A percentile compares a stretch with the other conserved stretches of the same genome.
Evolutionary conservation across 2,329 filamentous ascomycete genomes (phyloP).

Genomic region (Verticillium nonalfalfae): DNA sequence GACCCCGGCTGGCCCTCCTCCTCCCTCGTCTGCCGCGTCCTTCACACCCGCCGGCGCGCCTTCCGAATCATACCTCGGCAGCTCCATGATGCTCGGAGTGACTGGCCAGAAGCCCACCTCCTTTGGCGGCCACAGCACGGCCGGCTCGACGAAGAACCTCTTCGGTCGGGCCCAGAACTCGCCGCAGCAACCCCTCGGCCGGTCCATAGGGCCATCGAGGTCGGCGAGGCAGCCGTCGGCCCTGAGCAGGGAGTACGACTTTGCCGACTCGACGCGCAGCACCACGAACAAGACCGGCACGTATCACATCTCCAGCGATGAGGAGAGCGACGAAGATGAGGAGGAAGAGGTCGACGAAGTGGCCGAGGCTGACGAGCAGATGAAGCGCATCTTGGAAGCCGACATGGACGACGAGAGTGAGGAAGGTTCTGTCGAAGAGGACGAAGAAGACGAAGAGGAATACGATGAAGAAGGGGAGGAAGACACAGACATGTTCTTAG

Average conservation of each 20-base stretch:
- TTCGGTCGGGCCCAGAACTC: conserved; percentile 28
- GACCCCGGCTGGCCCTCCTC: conserved; percentile 45
- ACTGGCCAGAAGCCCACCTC: conserved; percentile 29
- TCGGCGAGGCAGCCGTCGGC: conserved; percentile 39
- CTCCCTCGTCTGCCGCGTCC: conserved; percentile 44
- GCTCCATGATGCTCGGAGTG: conserved; percentile 42
- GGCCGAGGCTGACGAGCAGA: conserved; percentile 23
- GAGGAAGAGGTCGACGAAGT: conserved; percentile 25
- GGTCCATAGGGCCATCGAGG: conserved; percentile 32
- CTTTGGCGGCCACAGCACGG: conserved; percentile 26
- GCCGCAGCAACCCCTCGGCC: conserved; percentile 38
- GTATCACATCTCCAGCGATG: conserved; percentile 18
- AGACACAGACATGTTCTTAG: conserved; percentile 16
- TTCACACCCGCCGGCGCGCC: conserved; percentile 53
- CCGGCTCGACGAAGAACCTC: conserved; percentile 25
- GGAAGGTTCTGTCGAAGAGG: conserved; percentile 24
- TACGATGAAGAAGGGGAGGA: conserved; percentile 32
- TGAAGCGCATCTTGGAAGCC: conserved; percentile 26
- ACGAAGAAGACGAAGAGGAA: conserved; percentile 29
- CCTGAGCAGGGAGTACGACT: conserved; percentile 38
- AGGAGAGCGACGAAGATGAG: conserved; percentile 23
- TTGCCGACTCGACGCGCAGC: neutral
- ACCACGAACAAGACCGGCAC: conserved; percentile 10
- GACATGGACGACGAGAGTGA: conserved; percentile 28
- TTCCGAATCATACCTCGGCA: conserved; percentile 47